Evolutionary conservation across 352 stramenopile species (phyloP).

Genomic region (Pythium periplocum): DNA sequence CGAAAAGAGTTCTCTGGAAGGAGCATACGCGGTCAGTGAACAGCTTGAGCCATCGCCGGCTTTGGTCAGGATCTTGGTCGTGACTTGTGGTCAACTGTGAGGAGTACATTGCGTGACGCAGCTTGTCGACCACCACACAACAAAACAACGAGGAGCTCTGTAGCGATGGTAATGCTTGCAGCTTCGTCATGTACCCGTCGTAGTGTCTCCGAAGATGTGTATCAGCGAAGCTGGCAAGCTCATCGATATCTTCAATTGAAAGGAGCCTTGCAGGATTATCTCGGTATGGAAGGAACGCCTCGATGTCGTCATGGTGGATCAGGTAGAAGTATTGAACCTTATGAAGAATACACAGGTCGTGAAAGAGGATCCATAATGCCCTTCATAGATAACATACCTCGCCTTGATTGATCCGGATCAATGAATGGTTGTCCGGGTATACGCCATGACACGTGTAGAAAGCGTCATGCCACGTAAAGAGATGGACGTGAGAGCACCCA

Average conservation of each 20-base stretch:
- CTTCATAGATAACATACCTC: slow-evolving; percentile 14
- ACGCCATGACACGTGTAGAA: slow-evolving; percentile 8
- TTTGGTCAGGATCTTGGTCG: no score
- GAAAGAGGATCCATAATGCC: neutral
- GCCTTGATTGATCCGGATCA: slow-evolving; percentile 18
- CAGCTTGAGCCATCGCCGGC: slow-evolving; percentile 1
- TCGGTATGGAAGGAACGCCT: slow-evolving; percentile 1
- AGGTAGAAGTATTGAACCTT: slow-evolving; percentile 38
- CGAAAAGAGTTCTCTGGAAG: no score
- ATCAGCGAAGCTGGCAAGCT: slow-evolving; percentile 12
- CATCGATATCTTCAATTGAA: slow-evolving; percentile 14
- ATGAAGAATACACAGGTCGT: neutral
- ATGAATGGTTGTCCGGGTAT: slow-evolving; percentile 10
- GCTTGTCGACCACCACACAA: slow-evolving; percentile 32
- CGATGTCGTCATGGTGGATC: slow-evolving; percentile 9
- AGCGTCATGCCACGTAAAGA: slow-evolving; percentile 3
- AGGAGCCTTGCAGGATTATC: slow-evolving; percentile 2
- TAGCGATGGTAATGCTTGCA: neutral
- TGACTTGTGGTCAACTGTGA: no score
- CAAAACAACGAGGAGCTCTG: slow-evolving; percentile 12
- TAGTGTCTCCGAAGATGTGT: slow-evolving; percentile 7
- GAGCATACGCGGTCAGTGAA: slow-evolving; percentile 25
- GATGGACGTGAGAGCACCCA: neutral
- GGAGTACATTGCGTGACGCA: slow-evolving; percentile 17
- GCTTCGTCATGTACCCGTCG: neutral